Base-by-base conservation (phyloP, 169 alveolate species). In the Eimeria necatrix region DNA sequence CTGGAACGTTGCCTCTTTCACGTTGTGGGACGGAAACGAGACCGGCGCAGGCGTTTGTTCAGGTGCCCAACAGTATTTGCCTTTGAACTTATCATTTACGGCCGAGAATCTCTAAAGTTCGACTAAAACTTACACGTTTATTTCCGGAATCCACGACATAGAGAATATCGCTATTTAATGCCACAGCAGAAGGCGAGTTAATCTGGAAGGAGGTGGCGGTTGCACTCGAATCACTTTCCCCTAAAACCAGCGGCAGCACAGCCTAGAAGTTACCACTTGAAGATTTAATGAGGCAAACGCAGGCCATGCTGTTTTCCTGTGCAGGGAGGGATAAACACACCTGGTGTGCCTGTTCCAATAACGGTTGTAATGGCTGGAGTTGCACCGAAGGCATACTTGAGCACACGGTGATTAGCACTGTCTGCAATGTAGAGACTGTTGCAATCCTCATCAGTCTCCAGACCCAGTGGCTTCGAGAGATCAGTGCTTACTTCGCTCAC, bases 81-180 rank as follows among this genome's bases (percentile, higher is more conserved):
- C 41, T 32, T 32, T 32, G 41, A 32, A 32, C 41, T 32, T 2
- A 32, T 32, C 41, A 32, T 32, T 32, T 32, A 32, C 41, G 41
- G 2, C 41, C 41, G 41, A 32, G 41, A 0, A 32, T 2, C n/a
- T 2, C 41, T 32, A 2, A 32, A 32, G 0, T 32, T 32, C 41
- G 41, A 2, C 41, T 32, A 46, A 46, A 0, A 16, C 74, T 14
- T 85, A 61, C 93, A 14, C 93, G 81, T 22, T n/a, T 85, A 41
- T 85, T 85, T 5, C 93, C 93, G 16, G 93, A 85, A 61, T 85
- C 93, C 24, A 61, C 93, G 46, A 85, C 81, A 53, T 85, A 85
- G 51, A 85, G 51, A 0, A 1, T 53, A 22, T 3, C 64, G 2
- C 51, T 20, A 61, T 85, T 26, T 14, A 85, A 61, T 10, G 81